Evolutionary conservation across 805 yeast species (phyloP).

Genomic region (Scheffersomyces lignosus): DNA sequence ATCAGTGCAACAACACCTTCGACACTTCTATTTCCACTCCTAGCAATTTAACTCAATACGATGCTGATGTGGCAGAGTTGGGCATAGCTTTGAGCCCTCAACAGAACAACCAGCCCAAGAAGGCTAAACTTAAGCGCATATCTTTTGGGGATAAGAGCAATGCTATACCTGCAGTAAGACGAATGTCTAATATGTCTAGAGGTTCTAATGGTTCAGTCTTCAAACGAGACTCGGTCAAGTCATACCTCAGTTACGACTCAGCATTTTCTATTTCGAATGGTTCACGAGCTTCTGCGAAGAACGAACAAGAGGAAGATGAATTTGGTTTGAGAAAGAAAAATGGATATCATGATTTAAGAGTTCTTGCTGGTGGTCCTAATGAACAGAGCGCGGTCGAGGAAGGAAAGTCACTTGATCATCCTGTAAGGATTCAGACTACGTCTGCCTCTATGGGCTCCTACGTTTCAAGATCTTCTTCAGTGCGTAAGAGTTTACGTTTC

Average conservation of each 20-base stretch:
- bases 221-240: constrained; percentile 42
- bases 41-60: constrained; percentile 38
- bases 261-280: constrained; percentile 40
- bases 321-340: constrained; percentile 47
- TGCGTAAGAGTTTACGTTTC: constrained; percentile 32
- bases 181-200: constrained; percentile 23
- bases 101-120: constrained; percentile 16
- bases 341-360: constrained; percentile 50
- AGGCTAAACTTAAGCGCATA: constrained; percentile 15
- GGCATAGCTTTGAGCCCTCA: constrained; percentile 44
- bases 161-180: constrained; percentile 7
- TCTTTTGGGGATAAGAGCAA: constrained; percentile 27
- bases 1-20: constrained; percentile 8
- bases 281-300: constrained; percentile 14
- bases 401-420: constrained; percentile 10
- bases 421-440: constrained; percentile 8
- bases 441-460: constrained; percentile 19
- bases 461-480: constrained; percentile 23
- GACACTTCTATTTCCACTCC: constrained; percentile 31
- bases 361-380: constrained; percentile 15
- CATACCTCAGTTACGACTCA: constrained; percentile 63
- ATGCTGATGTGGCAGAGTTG: constrained; percentile 42
- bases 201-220: constrained; percentile 33
- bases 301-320: constrained; percentile 14
- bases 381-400: constrained; percentile 1